These are phyloP conservation scores for Rostrohypoxylon terebratum DNA, from an alignment of 495 filamentous ascomycete genomes.

Conservation along the genomic window DNA sequence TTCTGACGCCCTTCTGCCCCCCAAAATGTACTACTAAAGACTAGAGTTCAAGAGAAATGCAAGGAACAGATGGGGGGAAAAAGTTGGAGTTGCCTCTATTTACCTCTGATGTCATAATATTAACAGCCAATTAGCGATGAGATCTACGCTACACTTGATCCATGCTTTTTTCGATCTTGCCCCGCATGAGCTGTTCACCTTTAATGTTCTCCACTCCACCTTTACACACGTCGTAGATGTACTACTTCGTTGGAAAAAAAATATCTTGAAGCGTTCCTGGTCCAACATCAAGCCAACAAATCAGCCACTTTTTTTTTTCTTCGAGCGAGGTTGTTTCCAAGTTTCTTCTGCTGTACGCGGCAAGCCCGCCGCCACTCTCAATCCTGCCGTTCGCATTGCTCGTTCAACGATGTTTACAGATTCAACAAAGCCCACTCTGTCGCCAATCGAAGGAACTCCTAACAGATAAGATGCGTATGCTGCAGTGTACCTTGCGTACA, in stretches of 20 bases:
- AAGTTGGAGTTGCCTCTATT: not conserved
- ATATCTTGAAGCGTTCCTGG: slow-evolving; percentile 28
- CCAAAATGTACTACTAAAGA: too few relatives aligned
- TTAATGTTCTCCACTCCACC: slow-evolving; percentile 19
- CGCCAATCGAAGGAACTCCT: not conserved
- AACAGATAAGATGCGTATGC: not conserved
- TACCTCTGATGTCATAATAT: slow-evolving; percentile 28
- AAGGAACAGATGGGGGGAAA: slow-evolving; percentile 10
- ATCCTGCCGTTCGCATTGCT: not conserved
- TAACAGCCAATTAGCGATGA: slow-evolving; percentile 16
- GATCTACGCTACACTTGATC: not conserved
- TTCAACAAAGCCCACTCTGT: not conserved
- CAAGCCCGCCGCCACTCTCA: not conserved
- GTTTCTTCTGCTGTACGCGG: not conserved
- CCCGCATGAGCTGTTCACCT: slow-evolving; percentile 26
- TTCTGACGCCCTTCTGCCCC: too few relatives aligned
- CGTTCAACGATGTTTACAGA: not conserved
- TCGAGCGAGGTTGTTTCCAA: not conserved
- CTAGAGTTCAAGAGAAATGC: too few relatives aligned
- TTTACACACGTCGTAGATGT: too few relatives aligned
- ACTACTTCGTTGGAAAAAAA: too few relatives aligned
- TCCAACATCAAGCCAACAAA: slow-evolving; percentile 18
- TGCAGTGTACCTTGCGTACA: not conserved
- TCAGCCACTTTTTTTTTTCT: not conserved
- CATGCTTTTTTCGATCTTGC: slow-evolving; percentile 25